Base-by-base conservation (phyloP, 2,329 filamentous ascomycete genomes). In the Claviceps purpurea region DNA sequence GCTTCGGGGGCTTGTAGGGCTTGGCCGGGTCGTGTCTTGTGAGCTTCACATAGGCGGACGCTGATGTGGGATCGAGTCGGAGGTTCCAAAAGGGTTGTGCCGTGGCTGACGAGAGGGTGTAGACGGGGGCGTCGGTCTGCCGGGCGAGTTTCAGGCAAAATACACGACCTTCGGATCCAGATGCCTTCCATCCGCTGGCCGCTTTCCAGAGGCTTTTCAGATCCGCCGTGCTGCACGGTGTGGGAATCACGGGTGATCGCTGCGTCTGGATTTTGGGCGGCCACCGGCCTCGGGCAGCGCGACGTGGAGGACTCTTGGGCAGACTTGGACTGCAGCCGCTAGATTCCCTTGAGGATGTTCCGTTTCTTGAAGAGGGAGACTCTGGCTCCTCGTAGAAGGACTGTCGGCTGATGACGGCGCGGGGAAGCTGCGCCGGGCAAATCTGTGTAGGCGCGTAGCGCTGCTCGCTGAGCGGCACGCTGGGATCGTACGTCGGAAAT, bases 401-500 rank as follows among this genome's bases (percentile, higher is more conserved):
- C 38, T 79, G 77, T 50, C 83, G 72, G 65, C 81, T 87, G 61
- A 87, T 83, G 53, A 82, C 76, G 16, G 77, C 75, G 39, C 74
- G 72, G 5, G 83, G 82, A 48, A 88, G 78, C 37, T 78, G 74
- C 1, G 77, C 77, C 13, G 84, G 82, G 54, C 77, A 81, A 51
- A 75, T 68, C 62, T 84, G 79, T 0, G 79, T 82, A 2, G 85
- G 84, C 48, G 77, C 84, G 67, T 90, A 89, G 47, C 78, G 68
- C 61, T 90, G 86, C 53, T 81, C 78, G 52, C 80, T 73, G 3
- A 88, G 74, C 5, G 84, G 73, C 24, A 87, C 63, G 1, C 75
- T 76, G 3, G 81, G 82, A 60, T 90, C 82, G 62, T 89, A 89
- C 34, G 77, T 75, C 7, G 86, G 86, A 59, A 90, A 90, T 59